These are phyloP conservation scores for Aquilaria sinensis DNA, from an alignment of 345 rosid genomes.

Conservation along the genomic window DNA sequence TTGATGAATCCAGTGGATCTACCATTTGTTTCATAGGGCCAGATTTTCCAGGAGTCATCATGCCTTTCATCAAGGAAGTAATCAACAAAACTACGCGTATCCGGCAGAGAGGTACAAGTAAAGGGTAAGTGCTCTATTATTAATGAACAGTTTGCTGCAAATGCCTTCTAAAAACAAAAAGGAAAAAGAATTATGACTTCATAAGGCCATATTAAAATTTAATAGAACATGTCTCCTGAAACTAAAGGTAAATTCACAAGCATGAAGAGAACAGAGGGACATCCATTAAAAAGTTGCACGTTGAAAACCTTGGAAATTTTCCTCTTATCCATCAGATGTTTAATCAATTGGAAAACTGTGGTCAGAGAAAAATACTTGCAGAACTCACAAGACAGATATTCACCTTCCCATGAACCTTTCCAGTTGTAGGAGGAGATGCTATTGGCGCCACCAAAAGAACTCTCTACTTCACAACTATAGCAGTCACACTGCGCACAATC, in stretches of 20 bases:
- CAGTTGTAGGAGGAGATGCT: conserved; percentile 15
- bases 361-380: not conserved
- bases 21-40: conserved; percentile 25
- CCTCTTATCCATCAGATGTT: no score
- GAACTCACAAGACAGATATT: conserved; percentile 6
- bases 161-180: not conserved
- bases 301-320: no score
- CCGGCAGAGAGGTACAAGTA: conserved; percentile 18
- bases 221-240: no score
- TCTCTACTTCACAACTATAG: conserved; percentile 25
- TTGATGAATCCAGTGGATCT: conserved; percentile 24
- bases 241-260: no score
- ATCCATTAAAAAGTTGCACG: no score
- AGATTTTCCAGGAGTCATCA: conserved; percentile 29
- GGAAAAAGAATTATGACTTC: not conserved
- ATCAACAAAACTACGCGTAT: conserved; percentile 23
- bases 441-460: conserved; percentile 18
- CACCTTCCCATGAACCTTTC: conserved; percentile 48
- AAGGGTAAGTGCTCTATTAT: not conserved
- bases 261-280: no score
- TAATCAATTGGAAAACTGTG: not conserved
- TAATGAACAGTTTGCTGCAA: no score
- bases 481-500: conserved; percentile 24
- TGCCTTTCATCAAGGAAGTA: conserved; percentile 28
- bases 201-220: no score